These are phyloP conservation scores for Phytopythium boreale DNA, from an alignment of 352 stramenopile species.

Conservation along the genomic window DNA sequence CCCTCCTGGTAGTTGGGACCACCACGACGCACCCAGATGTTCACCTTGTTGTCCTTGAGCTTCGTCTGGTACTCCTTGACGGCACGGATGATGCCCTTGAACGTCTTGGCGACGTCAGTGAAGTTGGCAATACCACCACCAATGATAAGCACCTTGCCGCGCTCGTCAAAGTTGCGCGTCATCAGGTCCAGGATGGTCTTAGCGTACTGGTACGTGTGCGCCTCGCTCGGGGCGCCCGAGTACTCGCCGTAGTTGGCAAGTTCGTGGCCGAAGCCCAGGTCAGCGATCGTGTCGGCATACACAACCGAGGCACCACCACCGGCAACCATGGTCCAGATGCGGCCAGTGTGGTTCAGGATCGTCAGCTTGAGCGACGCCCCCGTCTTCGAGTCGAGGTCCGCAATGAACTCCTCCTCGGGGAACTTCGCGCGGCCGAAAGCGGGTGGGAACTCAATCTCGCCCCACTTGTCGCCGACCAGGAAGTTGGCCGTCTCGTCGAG, in stretches of 20 bases:
- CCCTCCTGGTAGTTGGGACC: slow-evolving; percentile 97
- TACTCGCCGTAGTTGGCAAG: slow-evolving; percentile 98
- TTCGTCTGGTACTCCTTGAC: slow-evolving; percentile 92
- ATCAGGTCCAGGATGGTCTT: slow-evolving; percentile 96
- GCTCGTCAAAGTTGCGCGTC: slow-evolving; percentile 89
- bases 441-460: slow-evolving; percentile 92
- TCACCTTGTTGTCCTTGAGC: slow-evolving; percentile 86
- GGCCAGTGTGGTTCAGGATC: slow-evolving; percentile 94
- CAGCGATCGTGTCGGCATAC: slow-evolving; percentile 97
- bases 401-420: slow-evolving; percentile 95
- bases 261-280: slow-evolving; percentile 92
- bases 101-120: slow-evolving; percentile 96
- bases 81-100: slow-evolving; percentile 96
- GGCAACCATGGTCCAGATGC: slow-evolving; percentile 97
- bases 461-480: slow-evolving; percentile 92
- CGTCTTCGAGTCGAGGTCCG: slow-evolving; percentile 94
- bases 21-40: slow-evolving; percentile 95
- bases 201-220: slow-evolving; percentile 97
- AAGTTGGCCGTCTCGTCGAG: slow-evolving; percentile 96
- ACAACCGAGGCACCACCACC: slow-evolving; percentile 95
- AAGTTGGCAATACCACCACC: slow-evolving; percentile 98
- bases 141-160: slow-evolving; percentile 96
- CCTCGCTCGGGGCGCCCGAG: slow-evolving; percentile 93
- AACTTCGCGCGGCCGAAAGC: slow-evolving; percentile 95
- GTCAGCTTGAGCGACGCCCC: slow-evolving; percentile 96